Evolutionary conservation across 1,284 basidiomycete species (phyloP).

Genomic region (Amylostereum areolatum): DNA sequence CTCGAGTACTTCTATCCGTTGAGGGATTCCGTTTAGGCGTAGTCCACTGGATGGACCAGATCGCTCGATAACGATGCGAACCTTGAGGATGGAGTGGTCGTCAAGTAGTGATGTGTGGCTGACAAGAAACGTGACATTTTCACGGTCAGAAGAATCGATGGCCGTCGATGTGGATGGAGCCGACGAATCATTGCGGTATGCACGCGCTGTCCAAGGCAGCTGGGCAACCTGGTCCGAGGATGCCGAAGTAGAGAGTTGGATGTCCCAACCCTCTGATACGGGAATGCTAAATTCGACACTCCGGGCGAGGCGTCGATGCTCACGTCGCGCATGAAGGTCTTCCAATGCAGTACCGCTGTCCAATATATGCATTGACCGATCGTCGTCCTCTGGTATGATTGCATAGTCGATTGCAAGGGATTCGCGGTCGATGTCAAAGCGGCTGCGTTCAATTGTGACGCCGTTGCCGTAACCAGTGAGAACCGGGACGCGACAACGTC

Average conservation of each 20-base stretch:
- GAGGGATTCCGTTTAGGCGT: constrained; percentile 79
- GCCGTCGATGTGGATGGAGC: constrained; percentile 27
- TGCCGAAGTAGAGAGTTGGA: constrained; percentile 67
- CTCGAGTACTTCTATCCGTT: constrained; percentile 59
- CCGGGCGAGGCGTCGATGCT: constrained; percentile 63
- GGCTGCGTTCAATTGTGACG: constrained; percentile 70
- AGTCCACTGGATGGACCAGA: constrained; percentile 73
- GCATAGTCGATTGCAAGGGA: constrained; percentile 83
- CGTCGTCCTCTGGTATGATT: constrained; percentile 73
- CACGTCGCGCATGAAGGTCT: constrained; percentile 56
- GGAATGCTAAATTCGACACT: constrained; percentile 80
- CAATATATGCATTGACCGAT: constrained; percentile 29
- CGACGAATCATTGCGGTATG: constrained; percentile 41
- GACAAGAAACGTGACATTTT: constrained; percentile 63
- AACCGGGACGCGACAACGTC: constrained; percentile 70
- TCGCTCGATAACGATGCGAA: constrained; percentile 73
- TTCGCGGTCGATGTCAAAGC: constrained; percentile 78
- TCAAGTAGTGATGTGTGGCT: constrained; percentile 69
- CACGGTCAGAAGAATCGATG: constrained; percentile 28
- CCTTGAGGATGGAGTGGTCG: constrained; percentile 73
- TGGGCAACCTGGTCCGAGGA: constrained; percentile 67
- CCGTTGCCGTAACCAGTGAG: constrained; percentile 78
- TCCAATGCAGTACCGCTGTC: constrained; percentile 42
- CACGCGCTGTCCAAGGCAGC: constrained; percentile 72
- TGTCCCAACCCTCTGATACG: constrained; percentile 84